These are phyloP conservation scores for Alternaria sp. DNA, from an alignment of 2,329 filamentous ascomycete species.

Conservation along the genomic window DNA sequence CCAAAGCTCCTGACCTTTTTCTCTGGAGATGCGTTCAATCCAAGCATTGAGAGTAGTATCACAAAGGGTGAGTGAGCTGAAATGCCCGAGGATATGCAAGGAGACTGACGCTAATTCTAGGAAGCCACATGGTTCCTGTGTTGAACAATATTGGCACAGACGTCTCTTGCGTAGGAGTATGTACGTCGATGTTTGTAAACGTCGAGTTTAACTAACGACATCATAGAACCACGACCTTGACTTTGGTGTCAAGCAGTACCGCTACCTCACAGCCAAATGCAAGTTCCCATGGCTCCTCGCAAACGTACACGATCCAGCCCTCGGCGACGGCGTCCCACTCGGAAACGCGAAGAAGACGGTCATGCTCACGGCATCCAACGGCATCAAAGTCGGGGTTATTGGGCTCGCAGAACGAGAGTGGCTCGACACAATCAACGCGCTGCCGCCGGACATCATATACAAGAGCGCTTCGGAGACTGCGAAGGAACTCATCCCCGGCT, in stretches of 20 bases:
- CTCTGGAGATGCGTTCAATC: constrained; percentile 92
- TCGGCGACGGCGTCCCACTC: constrained; percentile 76
- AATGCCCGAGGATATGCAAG: not conserved
- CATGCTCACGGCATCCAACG: constrained; percentile 81
- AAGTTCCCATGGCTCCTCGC: constrained; percentile 89
- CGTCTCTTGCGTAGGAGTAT: constrained; percentile 80
- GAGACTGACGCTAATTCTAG: constrained; percentile 43
- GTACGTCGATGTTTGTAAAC: constrained; percentile 38
- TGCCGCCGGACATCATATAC: constrained; percentile 84
- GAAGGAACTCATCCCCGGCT: constrained; percentile 72
- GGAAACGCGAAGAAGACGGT: constrained; percentile 77
- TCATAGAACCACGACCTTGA: constrained; percentile 86
- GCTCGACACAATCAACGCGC: constrained; percentile 84
- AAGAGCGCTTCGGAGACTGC: constrained; percentile 78
- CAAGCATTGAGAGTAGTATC: constrained; percentile 84
- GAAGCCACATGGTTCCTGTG: constrained; percentile 85
- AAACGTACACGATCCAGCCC: constrained; percentile 83
- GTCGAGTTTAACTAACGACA: constrained; percentile 15
- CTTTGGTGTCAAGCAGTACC: constrained; percentile 84
- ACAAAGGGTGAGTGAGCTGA: constrained; percentile 70
- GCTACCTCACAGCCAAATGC: constrained; percentile 74
- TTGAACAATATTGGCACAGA: constrained; percentile 79
- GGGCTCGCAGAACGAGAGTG: constrained; percentile 88
- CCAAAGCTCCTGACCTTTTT: constrained; percentile 78
- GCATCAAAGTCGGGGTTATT: constrained; percentile 84